These are phyloP conservation scores for Aureobasidium melanogenum DNA, from an alignment of 2,329 filamentous ascomycete species.

Conservation along the genomic window DNA sequence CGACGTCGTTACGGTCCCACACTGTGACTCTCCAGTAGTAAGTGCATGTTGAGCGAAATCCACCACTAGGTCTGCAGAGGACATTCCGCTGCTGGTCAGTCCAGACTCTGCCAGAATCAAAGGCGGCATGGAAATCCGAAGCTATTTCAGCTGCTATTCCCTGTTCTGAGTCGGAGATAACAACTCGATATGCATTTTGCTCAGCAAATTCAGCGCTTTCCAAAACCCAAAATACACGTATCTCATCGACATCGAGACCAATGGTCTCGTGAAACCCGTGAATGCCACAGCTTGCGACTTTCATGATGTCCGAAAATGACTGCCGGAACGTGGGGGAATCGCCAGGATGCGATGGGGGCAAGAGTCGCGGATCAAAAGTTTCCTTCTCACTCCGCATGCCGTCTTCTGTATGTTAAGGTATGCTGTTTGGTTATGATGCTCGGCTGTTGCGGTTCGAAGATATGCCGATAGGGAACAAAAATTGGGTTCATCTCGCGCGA, in stretches of 20 bases:
- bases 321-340: neutral
- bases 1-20: constrained; percentile 27
- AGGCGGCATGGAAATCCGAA: neutral
- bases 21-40: constrained; percentile 31
- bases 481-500: neutral
- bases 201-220: constrained; percentile 23
- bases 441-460: neutral
- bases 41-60: constrained; percentile 29
- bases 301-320: neutral
- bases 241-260: constrained; percentile 31
- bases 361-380: neutral
- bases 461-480: neutral
- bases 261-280: constrained; percentile 32
- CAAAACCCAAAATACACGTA: constrained; percentile 30
- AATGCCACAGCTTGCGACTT: constrained; percentile 29
- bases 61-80: constrained; percentile 22
- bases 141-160: neutral
- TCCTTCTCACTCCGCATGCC: neutral
- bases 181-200: constrained; percentile 26
- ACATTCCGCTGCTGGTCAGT: constrained; percentile 23
- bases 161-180: constrained; percentile 11
- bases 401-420: neutral
- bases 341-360: neutral
- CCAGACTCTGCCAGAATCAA: constrained; percentile 20
- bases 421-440: accelerated